A percentile compares a stretch with the other conserved stretches of the same genome.
Conservation (phyloP, 352 stramenopile species). For the Phytophthora tubulina region DNA sequence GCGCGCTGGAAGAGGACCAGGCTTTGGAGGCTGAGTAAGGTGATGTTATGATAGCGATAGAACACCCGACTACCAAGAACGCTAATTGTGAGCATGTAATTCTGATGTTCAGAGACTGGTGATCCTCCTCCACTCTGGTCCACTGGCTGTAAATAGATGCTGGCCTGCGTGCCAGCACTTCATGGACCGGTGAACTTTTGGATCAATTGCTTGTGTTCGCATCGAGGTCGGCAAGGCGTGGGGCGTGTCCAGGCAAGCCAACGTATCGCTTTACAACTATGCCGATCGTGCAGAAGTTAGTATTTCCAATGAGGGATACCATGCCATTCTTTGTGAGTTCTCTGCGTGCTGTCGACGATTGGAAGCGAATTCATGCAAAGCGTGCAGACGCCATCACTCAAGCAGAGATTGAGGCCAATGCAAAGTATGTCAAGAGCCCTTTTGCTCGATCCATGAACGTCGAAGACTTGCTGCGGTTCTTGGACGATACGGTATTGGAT, state of each 20-base stretch:
- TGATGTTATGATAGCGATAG: constrained; percentile 21
- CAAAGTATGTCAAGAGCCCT: constrained; percentile 82
- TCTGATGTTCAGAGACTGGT: constrained; percentile 17
- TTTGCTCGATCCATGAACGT: constrained; percentile 69
- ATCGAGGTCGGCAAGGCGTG: not conserved
- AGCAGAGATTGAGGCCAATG: constrained; percentile 71
- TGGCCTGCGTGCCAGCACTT: constrained; percentile 1
- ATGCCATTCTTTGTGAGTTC: constrained; percentile 88
- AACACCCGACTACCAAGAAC: constrained; percentile 13
- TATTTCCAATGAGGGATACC: constrained; percentile 73
- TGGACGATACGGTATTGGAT: constrained; percentile 79
- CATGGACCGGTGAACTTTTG: constrained; percentile 11
- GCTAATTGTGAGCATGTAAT: constrained; percentile 33
- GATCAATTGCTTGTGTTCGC: constrained; percentile 18
- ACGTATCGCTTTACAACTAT: constrained; percentile 13
- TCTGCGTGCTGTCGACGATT: constrained; percentile 73
- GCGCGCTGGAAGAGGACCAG: constrained; percentile 36
- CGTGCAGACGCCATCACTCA: constrained; percentile 62
- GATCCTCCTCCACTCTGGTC: constrained; percentile 18
- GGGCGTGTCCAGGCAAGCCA: no score
- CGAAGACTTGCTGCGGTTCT: constrained; percentile 73
- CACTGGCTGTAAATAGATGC: constrained; percentile 42
- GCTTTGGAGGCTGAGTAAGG: constrained; percentile 24
- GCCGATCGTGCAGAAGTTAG: constrained; percentile 56
- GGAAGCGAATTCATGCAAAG: constrained; percentile 73